phyloP scores from a whole-genome alignment of 164 flowering plant species.

The Stephania yunnanensis region DNA sequence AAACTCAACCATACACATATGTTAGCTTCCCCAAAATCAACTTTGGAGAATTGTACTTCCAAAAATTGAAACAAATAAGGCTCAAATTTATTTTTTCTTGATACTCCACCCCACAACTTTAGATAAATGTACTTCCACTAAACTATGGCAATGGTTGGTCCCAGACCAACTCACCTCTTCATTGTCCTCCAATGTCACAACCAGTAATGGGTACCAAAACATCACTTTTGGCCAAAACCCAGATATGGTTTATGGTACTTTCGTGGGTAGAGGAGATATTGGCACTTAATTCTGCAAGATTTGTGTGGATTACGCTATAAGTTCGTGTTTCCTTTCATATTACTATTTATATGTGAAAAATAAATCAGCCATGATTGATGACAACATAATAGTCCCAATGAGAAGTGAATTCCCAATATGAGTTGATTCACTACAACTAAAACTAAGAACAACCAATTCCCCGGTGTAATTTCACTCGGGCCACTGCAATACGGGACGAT shows the following conservation, averaged over 20 bases:
- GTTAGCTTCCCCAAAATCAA: too few relatives aligned
- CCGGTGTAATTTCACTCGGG: background rate
- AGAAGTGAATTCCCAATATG: too few relatives aligned
- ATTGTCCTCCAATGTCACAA: conserved; percentile 6
- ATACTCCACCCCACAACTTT: too few relatives aligned
- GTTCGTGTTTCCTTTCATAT: conserved; percentile 25
- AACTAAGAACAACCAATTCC: conserved; percentile 19
- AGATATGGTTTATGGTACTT: conserved; percentile 13
- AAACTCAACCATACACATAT: too few relatives aligned
- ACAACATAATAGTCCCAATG: too few relatives aligned
- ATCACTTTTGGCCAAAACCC: background rate
- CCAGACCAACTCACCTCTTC: conserved; percentile 14
- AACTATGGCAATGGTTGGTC: background rate
- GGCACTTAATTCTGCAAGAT: conserved; percentile 4
- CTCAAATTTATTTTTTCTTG: too few relatives aligned
- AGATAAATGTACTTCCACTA: too few relatives aligned
- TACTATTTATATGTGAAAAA: background rate
- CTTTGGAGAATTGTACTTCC: too few relatives aligned
- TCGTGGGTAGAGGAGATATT: conserved; percentile 27
- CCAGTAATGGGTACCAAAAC: conserved; percentile 8
- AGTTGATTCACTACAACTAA: background rate
- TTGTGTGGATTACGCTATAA: conserved; percentile 16
- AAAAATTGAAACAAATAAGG: too few relatives aligned
- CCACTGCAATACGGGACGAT: too few relatives aligned
- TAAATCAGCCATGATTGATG: too few relatives aligned